Base-by-base conservation (phyloP, 805 yeast genomes). In the Candida nonsorbophila region DNA sequence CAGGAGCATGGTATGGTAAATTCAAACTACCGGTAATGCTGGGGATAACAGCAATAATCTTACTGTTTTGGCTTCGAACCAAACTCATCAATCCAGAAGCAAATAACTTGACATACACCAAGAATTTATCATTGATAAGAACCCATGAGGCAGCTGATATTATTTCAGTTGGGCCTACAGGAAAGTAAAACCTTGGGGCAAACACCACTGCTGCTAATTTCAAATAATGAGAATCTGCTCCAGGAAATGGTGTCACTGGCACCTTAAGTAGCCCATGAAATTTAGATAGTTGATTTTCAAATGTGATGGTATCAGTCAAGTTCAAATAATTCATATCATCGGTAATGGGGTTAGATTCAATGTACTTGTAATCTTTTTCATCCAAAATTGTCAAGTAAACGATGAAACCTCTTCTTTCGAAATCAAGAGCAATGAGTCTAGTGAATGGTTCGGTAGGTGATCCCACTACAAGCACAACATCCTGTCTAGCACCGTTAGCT, bases 401-500 rank as follows among this genome's bases (percentile, higher is more conserved):
- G 18, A 86, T 79, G 48, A 82, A 84, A 1, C 95, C 94, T 30
- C 94, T 62, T 25, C 70, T 69, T 39, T 84, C 87, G 38, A 85
- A 67, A 49, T 85, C 95, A 33, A 72, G 66, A 1, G 87, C 84
- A 17, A 85, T 57, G 29, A 78, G 64, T 33, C 84, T 67, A 1
- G 85, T 76, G 32, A 84, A 57, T 1, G 86, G 85, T 38, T 83
- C 90, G 3, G 74, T 65, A 2, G 88, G 87, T 1, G 86, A 78
- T 1, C 94, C 94, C 4, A 84, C 68, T 4, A 85, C 58, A 13
- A 86, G 58, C 3, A 85, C 74, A 6, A 83, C 90, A 42, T 84
- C 92, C 36, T 70, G 68, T 28, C 95, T 60, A 3, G 84, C 82
- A 2, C 94, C 92, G 36, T 78, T 78, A 4, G 69, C 42, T 18